phyloP scores from a whole-genome alignment of 2,329 filamentous ascomycete genomes.

The Alternaria hordeiaustralica region DNA sequence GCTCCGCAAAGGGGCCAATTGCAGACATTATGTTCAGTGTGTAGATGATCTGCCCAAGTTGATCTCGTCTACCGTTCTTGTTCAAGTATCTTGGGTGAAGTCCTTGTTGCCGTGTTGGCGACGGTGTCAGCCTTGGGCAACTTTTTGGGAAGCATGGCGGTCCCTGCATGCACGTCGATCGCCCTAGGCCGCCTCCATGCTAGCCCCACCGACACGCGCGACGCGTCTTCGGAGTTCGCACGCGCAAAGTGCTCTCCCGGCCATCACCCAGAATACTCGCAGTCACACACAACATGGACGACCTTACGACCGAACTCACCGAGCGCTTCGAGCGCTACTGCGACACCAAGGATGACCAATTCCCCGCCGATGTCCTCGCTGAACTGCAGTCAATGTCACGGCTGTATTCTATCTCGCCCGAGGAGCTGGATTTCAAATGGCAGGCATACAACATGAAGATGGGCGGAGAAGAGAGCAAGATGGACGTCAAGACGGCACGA shows the following conservation, averaged over 20 bases:
- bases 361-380: conserved; percentile 77
- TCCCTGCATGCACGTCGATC: conserved; percentile 22
- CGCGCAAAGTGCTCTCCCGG: conserved; percentile 14
- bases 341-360: conserved; percentile 55
- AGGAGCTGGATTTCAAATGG: conserved; percentile 98
- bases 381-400: conserved; percentile 88
- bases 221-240: conserved; percentile 34
- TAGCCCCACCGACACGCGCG: conserved; percentile 33
- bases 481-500: conserved; percentile 73
- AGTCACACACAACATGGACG: conserved; percentile 53
- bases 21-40: conserved; percentile 26
- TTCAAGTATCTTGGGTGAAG: not conserved
- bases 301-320: conserved; percentile 60
- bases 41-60: not conserved
- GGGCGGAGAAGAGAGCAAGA: conserved; percentile 76
- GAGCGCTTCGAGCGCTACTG: conserved; percentile 69
- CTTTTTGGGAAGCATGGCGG: conserved; percentile 19
- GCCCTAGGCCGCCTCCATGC: conserved; percentile 21
- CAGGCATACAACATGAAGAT: conserved; percentile 97
- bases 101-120: conserved; percentile 1
- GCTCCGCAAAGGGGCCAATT: conserved; percentile 43
- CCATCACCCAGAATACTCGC: conserved; percentile 8
- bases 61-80: not conserved
- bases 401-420: conserved; percentile 77
- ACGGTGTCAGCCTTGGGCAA: conserved; percentile 7